These are phyloP conservation scores for Typha latifolia DNA, from an alignment of 176 grass and related monocot genomes.

Conservation along the genomic window DNA sequence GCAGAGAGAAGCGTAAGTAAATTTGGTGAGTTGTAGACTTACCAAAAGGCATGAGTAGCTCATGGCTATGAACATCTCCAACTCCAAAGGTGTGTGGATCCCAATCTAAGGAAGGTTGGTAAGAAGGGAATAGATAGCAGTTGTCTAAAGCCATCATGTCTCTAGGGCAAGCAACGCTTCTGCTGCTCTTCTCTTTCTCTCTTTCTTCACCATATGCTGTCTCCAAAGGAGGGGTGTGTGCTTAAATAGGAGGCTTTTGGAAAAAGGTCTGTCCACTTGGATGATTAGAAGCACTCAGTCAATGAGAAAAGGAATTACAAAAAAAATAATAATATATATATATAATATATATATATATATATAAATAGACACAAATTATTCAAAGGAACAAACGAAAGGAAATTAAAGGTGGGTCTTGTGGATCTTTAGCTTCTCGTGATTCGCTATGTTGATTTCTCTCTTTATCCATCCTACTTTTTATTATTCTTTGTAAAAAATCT, in stretches of 20 bases:
- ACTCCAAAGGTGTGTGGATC: constrained; percentile 30
- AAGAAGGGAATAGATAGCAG: constrained; percentile 11
- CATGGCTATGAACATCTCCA: constrained; percentile 34
- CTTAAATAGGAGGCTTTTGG: constrained; percentile 67
- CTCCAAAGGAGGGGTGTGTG: constrained; percentile 25
- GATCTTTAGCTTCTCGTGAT: constrained; percentile 68
- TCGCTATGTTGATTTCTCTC: constrained; percentile 33
- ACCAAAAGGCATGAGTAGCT: constrained; percentile 54
- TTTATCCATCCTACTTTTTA: background rate
- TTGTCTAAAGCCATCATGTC: constrained; percentile 40
- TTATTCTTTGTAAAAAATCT: background rate
- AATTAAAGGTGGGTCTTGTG: constrained; percentile 37
- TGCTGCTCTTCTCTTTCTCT: constrained; percentile 25
- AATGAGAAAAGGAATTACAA: constrained; percentile 18
- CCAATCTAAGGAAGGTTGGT: constrained; percentile 27
- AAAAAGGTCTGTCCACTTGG: constrained; percentile 25
- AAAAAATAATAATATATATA: background rate
- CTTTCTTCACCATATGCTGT: constrained; percentile 26
- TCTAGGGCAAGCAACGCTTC: constrained; percentile 21
- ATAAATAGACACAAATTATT: constrained; percentile 22
- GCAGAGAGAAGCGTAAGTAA: background rate
- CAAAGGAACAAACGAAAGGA: constrained; percentile 69
- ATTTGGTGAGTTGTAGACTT: constrained; percentile 6
- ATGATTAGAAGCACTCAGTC: constrained; percentile 27
- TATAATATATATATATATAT: no score